phyloP scores from a whole-genome alignment of 1,284 basidiomycete genomes.

The Pseudomicrostroma phylloplanum region DNA sequence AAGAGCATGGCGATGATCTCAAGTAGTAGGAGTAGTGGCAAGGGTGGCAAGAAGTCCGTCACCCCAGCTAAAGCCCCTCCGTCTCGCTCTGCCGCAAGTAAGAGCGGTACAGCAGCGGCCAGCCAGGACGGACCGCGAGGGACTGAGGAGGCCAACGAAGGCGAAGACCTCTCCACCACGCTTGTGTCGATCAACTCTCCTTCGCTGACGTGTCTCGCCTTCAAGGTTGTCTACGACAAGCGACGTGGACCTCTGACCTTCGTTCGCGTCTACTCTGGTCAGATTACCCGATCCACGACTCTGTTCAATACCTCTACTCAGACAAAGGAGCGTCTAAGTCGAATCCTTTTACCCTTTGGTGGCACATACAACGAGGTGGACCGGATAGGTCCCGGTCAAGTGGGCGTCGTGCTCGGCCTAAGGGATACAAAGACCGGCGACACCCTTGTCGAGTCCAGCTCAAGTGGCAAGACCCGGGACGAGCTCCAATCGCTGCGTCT shows the following conservation, averaged over 20 bases:
- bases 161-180: too few relatives aligned
- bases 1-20: neutral
- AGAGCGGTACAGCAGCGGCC: slow-evolving; percentile 20
- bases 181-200: slow-evolving; percentile 18
- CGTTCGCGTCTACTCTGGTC: slow-evolving; percentile 78
- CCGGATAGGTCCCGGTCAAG: slow-evolving; percentile 70
- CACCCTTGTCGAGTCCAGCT: slow-evolving; percentile 57
- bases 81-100: neutral
- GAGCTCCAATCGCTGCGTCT: slow-evolving; percentile 53
- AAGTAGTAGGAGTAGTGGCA: neutral
- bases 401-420: slow-evolving; percentile 76
- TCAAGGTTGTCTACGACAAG: slow-evolving; percentile 83
- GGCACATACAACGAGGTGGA: slow-evolving; percentile 72
- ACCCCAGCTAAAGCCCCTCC: neutral
- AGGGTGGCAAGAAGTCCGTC: neutral
- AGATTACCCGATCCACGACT: slow-evolving; percentile 58
- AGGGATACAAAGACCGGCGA: slow-evolving; percentile 81
- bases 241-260: slow-evolving; percentile 84
- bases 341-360: slow-evolving; percentile 74
- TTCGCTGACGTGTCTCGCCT: slow-evolving; percentile 58
- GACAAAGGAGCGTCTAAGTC: slow-evolving; percentile 67
- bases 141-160: slow-evolving; percentile 52
- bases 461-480: neutral
- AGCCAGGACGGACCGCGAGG: slow-evolving; percentile 48
- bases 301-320: slow-evolving; percentile 66